phyloP scores from a whole-genome alignment of 2,329 filamentous ascomycete genomes.

The Monilinia fructicola region DNA sequence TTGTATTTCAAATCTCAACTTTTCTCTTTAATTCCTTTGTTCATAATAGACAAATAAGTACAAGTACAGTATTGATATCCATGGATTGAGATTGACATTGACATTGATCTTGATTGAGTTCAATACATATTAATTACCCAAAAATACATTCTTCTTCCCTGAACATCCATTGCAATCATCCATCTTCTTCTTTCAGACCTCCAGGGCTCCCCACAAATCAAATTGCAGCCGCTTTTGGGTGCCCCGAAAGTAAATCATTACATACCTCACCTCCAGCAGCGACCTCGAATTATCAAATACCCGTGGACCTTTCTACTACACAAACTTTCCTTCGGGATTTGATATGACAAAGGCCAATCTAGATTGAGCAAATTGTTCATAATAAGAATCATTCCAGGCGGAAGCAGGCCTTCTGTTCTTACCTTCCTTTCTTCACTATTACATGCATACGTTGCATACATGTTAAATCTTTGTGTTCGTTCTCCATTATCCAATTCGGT shows the following conservation, averaged over 20 bases:
- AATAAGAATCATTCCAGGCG: conserved; percentile 1
- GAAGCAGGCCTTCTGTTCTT: conserved; percentile 24
- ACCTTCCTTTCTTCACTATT: conserved; percentile 4
- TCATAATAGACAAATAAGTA: too few relatives aligned
- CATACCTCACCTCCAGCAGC: background rate
- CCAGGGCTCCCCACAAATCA: conserved; percentile 8
- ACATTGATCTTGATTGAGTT: too few relatives aligned
- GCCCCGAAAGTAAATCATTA: background rate
- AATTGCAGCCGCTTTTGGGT: conserved; percentile 1
- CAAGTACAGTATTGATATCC: too few relatives aligned
- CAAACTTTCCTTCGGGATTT: background rate
- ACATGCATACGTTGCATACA: background rate
- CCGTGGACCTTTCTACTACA: too few relatives aligned
- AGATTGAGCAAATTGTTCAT: conserved; percentile 4
- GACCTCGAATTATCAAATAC: too few relatives aligned
- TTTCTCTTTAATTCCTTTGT: too few relatives aligned
- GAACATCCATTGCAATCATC: too few relatives aligned
- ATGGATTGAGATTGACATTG: too few relatives aligned
- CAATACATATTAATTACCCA: background rate
- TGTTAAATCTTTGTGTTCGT: conserved; percentile 7
- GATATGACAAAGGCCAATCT: conserved; percentile 2
- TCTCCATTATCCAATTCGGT: conserved; percentile 8
- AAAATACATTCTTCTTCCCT: background rate
- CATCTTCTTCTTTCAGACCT: conserved; percentile 3
- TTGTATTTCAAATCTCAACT: background rate